phyloP scores from a whole-genome alignment of 1,284 basidiomycete species.

The Cystobasidium slooffiae region DNA sequence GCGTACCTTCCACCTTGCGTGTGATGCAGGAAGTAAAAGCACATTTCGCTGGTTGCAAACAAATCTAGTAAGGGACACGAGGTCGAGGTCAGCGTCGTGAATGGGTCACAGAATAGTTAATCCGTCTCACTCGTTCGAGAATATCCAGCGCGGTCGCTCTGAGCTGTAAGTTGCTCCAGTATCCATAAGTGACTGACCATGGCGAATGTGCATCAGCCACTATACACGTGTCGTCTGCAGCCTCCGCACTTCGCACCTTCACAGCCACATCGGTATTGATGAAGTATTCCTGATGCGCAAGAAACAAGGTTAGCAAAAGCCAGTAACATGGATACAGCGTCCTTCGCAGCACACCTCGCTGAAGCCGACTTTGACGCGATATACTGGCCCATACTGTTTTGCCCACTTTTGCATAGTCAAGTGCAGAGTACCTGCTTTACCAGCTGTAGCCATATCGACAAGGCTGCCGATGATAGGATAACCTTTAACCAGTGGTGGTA shows the following conservation, averaged over 20 bases:
- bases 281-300: slow-evolving; percentile 14
- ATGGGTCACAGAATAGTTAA: too few species aligned
- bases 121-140: slow-evolving; percentile 17
- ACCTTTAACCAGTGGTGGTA: slow-evolving; percentile 1
- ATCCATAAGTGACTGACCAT: slow-evolving; percentile 1
- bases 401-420: slow-evolving; percentile 21
- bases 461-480: slow-evolving; percentile 10
- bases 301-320: neutral
- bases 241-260: neutral
- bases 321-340: neutral
- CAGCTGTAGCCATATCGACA: slow-evolving; percentile 7
- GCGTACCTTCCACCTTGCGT: slow-evolving; percentile 7
- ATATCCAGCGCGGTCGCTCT: slow-evolving; percentile 17
- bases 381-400: slow-evolving; percentile 6
- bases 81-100: neutral
- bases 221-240: neutral
- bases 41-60: slow-evolving; percentile 20
- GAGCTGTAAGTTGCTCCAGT: slow-evolving; percentile 14
- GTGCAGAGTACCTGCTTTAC: slow-evolving; percentile 8
- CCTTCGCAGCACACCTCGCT: slow-evolving; percentile 1
- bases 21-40: neutral
- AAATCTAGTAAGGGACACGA: neutral
- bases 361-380: slow-evolving; percentile 18
- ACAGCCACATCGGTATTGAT: slow-evolving; percentile 17
- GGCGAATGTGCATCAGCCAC: neutral